A percentile compares a stretch with the other conserved stretches of the same genome.
phyloP scores from a whole-genome alignment of 768 basidiomycete genomes.

The Termitomyces sp. region DNA sequence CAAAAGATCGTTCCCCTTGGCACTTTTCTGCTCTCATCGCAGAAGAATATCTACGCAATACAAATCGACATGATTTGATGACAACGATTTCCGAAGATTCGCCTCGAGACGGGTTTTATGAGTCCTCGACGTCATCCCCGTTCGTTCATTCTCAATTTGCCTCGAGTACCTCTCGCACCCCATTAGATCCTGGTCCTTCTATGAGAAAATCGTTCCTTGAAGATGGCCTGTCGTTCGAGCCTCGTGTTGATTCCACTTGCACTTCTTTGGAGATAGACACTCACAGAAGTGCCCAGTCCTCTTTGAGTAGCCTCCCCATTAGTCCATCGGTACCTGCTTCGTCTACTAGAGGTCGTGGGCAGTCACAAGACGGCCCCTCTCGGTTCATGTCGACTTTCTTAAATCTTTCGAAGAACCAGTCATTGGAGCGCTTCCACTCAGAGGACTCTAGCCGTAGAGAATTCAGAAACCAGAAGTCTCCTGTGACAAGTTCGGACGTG shows the following conservation, averaged over 20 bases:
- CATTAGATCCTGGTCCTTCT: slow-evolving; percentile 32
- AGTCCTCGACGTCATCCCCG: slow-evolving; percentile 14
- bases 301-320: slow-evolving; percentile 33
- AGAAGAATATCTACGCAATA: slow-evolving; percentile 55
- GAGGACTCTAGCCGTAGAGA: slow-evolving; percentile 3
- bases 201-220: slow-evolving; percentile 36
- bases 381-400: neutral
- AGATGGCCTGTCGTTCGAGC: slow-evolving; percentile 54
- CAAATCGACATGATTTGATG: slow-evolving; percentile 28
- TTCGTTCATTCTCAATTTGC: slow-evolving; percentile 15
- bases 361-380: neutral
- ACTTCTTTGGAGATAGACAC: slow-evolving; percentile 40
- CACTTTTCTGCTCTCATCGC: slow-evolving; percentile 63
- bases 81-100: slow-evolving; percentile 40
- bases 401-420: neutral
- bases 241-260: slow-evolving; percentile 39
- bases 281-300: slow-evolving; percentile 38
- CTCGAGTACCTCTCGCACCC: slow-evolving; percentile 21
- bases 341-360: neutral
- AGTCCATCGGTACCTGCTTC: slow-evolving; percentile 25
- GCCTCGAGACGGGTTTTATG: slow-evolving; percentile 15
- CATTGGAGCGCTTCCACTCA: slow-evolving; percentile 2
- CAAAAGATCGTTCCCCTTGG: slow-evolving; percentile 42
- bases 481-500: neutral
- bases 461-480: neutral